Conservation (phyloP, 2,329 filamentous ascomycete species). For the Onygenales sp. region DNA sequence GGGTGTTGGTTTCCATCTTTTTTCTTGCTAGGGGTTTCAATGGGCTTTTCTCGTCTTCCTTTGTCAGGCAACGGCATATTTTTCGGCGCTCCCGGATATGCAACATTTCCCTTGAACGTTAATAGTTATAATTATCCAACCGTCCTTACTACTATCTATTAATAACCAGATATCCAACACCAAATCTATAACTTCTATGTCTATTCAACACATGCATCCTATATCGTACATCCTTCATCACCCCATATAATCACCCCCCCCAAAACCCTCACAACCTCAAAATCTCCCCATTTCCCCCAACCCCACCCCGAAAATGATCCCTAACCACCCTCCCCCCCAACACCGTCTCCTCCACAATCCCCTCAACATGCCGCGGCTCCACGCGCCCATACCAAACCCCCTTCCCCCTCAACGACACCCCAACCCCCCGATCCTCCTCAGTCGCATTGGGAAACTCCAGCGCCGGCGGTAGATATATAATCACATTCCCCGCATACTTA, state of each 20-base stretch:
- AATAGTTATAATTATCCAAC: too few relatives aligned
- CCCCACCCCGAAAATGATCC: constrained; percentile 74
- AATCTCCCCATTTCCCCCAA: constrained; percentile 64
- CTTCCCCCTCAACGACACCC: constrained; percentile 28
- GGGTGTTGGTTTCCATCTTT: too few relatives aligned
- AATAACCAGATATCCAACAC: not conserved
- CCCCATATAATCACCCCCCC: not conserved
- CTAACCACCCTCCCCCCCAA: constrained; percentile 78
- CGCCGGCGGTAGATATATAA: constrained; percentile 57
- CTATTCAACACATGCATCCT: not conserved
- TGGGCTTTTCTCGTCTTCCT: too few relatives aligned
- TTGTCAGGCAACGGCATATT: too few relatives aligned
- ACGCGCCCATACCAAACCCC: constrained; percentile 80
- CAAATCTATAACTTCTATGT: not conserved
- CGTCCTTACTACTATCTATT: not conserved
- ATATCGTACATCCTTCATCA: not conserved
- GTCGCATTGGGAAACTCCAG: not conserved
- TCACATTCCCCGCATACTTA: constrained; percentile 89
- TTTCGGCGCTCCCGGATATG: too few relatives aligned
- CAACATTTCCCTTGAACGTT: too few relatives aligned
- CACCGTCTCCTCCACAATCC: constrained; percentile 76
- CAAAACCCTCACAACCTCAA: constrained; percentile 44
- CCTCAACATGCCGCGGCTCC: constrained; percentile 77
- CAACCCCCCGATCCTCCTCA: constrained; percentile 1
- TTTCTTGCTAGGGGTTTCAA: too few relatives aligned